A percentile compares a stretch with the other conserved stretches of the same genome.
Conservation (phyloP, 179 eudicot species). For the Silene coronaria region DNA sequence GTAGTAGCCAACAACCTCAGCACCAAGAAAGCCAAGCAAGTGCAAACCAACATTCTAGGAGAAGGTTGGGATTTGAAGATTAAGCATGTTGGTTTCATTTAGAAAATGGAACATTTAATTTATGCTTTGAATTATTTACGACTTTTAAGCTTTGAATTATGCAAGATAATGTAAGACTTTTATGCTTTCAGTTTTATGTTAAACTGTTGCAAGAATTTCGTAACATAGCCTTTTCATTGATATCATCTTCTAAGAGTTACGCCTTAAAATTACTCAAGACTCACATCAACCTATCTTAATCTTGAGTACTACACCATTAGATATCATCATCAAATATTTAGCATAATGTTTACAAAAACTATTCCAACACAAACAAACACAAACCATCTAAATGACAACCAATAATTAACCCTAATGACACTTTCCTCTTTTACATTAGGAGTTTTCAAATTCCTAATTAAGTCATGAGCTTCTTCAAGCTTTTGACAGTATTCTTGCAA, state of each 20-base stretch:
- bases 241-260: not conserved
- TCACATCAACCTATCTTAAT: not conserved
- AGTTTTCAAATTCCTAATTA: not conserved
- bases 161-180: not conserved
- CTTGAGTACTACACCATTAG: not conserved
- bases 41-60: not conserved
- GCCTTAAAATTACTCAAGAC: not conserved
- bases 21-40: not conserved
- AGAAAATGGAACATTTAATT: not conserved
- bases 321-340: not conserved
- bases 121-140: not conserved
- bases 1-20: not conserved
- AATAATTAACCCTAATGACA: not conserved
- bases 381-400: not conserved
- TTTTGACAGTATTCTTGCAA: not conserved
- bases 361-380: not conserved
- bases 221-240: not conserved
- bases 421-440: not conserved
- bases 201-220: not conserved
- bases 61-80: not conserved
- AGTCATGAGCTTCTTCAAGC: not conserved
- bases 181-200: not conserved
- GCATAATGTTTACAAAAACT: not conserved
- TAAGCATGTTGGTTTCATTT: not conserved
- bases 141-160: not conserved